phyloP scores from a whole-genome alignment of 805 yeast genomes.

The Starmerella davenportii region DNA sequence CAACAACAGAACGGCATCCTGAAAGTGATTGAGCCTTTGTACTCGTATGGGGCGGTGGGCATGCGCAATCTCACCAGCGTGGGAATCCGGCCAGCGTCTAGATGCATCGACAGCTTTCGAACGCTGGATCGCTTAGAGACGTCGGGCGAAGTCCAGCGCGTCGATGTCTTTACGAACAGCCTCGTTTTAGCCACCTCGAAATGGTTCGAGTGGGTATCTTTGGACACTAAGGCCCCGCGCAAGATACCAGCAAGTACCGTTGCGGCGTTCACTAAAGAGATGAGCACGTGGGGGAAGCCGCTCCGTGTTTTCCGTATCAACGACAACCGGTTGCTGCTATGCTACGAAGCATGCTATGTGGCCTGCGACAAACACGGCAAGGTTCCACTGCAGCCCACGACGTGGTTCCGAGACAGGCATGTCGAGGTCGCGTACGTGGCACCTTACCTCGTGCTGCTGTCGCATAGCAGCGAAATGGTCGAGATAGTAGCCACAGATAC shows the following conservation, averaged over 20 bases:
- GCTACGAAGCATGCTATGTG: slow-evolving; percentile 54
- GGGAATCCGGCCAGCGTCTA: slow-evolving; percentile 8
- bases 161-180: slow-evolving; percentile 46
- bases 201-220: slow-evolving; percentile 48
- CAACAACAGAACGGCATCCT: slow-evolving; percentile 41
- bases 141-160: slow-evolving; percentile 39
- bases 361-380: slow-evolving; percentile 37
- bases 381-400: slow-evolving; percentile 25
- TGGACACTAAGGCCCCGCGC: slow-evolving; percentile 38
- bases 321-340: slow-evolving; percentile 37
- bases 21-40: slow-evolving; percentile 43
- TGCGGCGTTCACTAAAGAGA: slow-evolving; percentile 2
- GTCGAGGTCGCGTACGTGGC: slow-evolving; percentile 22
- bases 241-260: slow-evolving; percentile 31
- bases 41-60: slow-evolving; percentile 15
- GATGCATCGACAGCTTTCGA: slow-evolving; percentile 27
- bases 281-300: slow-evolving; percentile 23
- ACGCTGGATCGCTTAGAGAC: slow-evolving; percentile 32
- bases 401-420: slow-evolving; percentile 26
- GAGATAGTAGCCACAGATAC: slow-evolving; percentile 45
- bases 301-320: slow-evolving; percentile 36
- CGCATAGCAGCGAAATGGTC: slow-evolving; percentile 37
- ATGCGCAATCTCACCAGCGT: slow-evolving; percentile 8
- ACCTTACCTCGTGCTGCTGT: slow-evolving; percentile 35
- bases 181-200: slow-evolving; percentile 41